Conservation (phyloP, 2,329 filamentous ascomycete genomes). For the Calonectria pseudoreteaudii region DNA sequence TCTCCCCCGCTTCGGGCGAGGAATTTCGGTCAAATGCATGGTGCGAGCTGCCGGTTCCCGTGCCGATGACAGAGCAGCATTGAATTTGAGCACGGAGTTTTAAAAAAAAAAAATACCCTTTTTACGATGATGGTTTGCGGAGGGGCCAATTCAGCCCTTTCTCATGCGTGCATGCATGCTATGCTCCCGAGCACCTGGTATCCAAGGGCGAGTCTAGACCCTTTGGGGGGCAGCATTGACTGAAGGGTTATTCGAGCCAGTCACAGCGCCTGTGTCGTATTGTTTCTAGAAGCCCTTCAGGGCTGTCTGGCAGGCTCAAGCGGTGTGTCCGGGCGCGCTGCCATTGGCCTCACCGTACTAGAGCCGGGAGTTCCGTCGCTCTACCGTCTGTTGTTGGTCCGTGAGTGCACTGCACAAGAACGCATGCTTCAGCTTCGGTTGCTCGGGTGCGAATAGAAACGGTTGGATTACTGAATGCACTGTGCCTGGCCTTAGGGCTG, state of each 20-base stretch:
- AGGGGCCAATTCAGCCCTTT: not conserved
- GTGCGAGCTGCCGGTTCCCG: not conserved
- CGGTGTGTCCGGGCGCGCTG: not conserved
- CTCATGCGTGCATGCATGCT: too few species aligned
- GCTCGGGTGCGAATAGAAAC: not conserved
- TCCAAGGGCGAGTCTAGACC: not conserved
- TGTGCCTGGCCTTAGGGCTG: not conserved
- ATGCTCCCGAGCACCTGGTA: not conserved
- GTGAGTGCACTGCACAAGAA: not conserved
- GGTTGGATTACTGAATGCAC: not conserved
- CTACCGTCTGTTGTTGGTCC: not conserved
- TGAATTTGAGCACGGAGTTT: not conserved
- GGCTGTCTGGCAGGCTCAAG: not conserved
- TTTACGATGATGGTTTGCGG: not conserved
- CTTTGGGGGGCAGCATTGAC: not conserved
- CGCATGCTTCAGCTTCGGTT: not conserved
- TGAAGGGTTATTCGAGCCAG: not conserved
- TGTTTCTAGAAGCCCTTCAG: not conserved
- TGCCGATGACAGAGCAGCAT: not conserved
- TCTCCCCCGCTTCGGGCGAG: not conserved
- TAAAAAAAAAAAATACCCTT: not conserved
- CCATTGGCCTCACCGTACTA: not conserved
- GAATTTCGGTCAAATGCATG: not conserved
- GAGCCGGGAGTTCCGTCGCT: not conserved
- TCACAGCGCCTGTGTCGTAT: not conserved